Evolutionary conservation across 1,139 yeast species (phyloP), one percentile per base, ranked within the genome.

Genomic region (Blastobotrys ciferrii): DNA sequence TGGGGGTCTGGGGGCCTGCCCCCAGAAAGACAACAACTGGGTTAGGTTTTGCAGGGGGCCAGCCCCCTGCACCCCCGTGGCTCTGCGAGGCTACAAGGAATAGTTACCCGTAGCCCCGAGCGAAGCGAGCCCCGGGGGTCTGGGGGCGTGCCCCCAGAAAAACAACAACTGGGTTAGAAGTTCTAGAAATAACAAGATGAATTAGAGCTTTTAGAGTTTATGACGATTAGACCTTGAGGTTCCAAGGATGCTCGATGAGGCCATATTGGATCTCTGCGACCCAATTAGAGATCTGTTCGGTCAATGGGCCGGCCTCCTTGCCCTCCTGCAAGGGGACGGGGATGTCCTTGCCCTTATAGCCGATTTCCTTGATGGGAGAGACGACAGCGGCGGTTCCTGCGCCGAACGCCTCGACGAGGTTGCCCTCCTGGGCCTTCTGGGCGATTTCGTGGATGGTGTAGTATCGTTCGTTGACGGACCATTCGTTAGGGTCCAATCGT

Each of bases 301-400:
- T 87, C 64, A 91, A 73, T 54, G 79, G 82, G 60, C 98, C 98
- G 39, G 75, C 72, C 64, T 87, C 81, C 64, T 83, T 79, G 53
- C 95, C 97, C 49, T 78, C 81, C 55, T 81, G 78, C 55, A 87
- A 70, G 50, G 97, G 97, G 43, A 91, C 91, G 5, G 70, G 58
- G 58, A 91, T 88, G 51, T 77, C 77, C 61, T 82, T 70, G 48
- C 84, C 92, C 53, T 77, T 75, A 80, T 81, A 92, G 52, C 91
- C 92, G 64, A 92, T 87, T 60, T 79, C 85, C 69, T 85, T 81
- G 64, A 92, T 88, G 58, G 98, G 98, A 35, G 96, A 82, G 42
- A 92, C 98, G 65, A 91, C 82, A 37, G 98, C 98, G 49, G 98
- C 98, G 48, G 98, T 92, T 62, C 98, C 98, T n/a, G 96, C 77